Evolutionary conservation across 768 basidiomycete genomes (phyloP), one percentile per base, ranked within the genome.

Genomic region (Floccularia luteovirens): DNA sequence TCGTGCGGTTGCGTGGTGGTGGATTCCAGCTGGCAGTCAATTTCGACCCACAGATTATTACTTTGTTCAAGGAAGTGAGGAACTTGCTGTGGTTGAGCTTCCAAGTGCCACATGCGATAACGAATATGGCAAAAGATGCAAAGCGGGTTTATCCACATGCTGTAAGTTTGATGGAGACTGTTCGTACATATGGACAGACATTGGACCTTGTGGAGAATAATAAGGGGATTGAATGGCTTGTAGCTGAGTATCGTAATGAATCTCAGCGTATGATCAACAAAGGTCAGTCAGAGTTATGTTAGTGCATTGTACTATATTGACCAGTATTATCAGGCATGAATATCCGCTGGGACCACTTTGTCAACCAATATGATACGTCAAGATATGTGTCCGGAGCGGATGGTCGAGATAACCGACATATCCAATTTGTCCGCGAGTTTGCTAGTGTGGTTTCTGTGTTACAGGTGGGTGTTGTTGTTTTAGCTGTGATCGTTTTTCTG

Each of bases 101-200:
- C 64, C 83, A 86, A 55, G 92, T 98, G 2, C 94, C 92, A 17
- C 91, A 97, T 64, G 80, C 86, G 38, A 90, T 89, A 47, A 84
- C 83, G 51, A 96, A 93, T 57, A 86, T 96, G 78, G 96, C 96
- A 24, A 99, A 97, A 67, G 94, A 99, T 50, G 96, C 96, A 44
- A 97, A 96, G 70, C 69, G 91, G 50, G 93, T 98, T 44, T 99
- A 99, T 57, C 93, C 93, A 0, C 92, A 97, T 67, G 96, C 96
- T 2, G 94, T 98, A 48, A 91, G 89, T 53, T 61, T 91, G 60
- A 98, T 98, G 94, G 96, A 99, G 69, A 94, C 92, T 0, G 91
- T 98, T n/a, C 70, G 93, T 57, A 97, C 91, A 21, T 98, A 99
- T 61, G 86, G 87, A 14, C 96, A 99, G 66, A 96, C 90, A 0